Base-by-base conservation (phyloP, 2,329 filamentous ascomycete species). In the Botryotinia globosa region DNA sequence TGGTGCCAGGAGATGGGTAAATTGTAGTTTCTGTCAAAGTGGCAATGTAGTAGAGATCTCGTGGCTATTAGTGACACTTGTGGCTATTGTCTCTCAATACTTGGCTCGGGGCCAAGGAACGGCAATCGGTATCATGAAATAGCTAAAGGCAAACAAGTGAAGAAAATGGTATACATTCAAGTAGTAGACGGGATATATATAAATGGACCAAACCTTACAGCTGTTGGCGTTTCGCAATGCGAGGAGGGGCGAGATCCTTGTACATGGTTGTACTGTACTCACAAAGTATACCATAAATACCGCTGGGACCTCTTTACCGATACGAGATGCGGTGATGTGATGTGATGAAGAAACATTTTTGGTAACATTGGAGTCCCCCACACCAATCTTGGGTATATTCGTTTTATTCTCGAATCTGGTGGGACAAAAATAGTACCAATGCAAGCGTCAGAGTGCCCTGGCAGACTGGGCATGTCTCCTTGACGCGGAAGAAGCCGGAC, bases 211-310 rank as follows among this genome's bases (percentile, higher is more conserved):
- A 34, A 56, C 18, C 34, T 67, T 67, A 32, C 34, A 67, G 65
- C 48, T 56, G 65, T 67, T 67, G 65, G 64, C 37, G 45, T 66
- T 66, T 66, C 32, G 63, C 32, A 66, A 66, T 51, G 22, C 32
- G 34, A 67, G 45, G 64, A 54, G 45, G 45, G 45, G 34, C 45
- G 16, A 67, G 45, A 67, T 54, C 64, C 45, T 54, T 67, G 64
- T 54, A 67, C 64, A 22, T 54, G 45, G 64, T 12, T 67, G 64
- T 54, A 39, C 45, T 67, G 45, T 67, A 54, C 32, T 67, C 61
- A 44, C 32, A 34, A n/a, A 51, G 32, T 29, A 51, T 66, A 32
- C 63, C 45, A 39, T 66, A 66, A 51, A 51, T 66, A 66, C 45
- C 25, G 48, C 63, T n/a, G 63, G 48, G 48, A 51, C 32, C 44